Evolutionary conservation across 805 yeast species (phyloP), one percentile per base, ranked within the genome.

Genomic region (Blastobotrys peoriensis): DNA sequence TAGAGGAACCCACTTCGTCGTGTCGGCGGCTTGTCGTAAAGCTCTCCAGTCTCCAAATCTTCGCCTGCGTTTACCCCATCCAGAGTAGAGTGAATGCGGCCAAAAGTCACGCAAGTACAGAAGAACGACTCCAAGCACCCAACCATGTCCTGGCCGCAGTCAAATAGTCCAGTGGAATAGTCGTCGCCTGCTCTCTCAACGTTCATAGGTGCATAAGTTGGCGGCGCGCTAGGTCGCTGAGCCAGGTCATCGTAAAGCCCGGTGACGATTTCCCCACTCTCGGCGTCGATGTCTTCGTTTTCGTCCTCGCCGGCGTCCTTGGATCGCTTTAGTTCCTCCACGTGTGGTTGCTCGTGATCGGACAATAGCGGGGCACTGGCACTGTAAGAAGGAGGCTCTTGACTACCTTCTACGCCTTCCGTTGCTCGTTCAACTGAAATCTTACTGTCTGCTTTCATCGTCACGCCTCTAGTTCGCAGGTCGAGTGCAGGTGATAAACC

Each of bases 101-200:
- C 51, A 39, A 41, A 48, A 3, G 46, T 38, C 41, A 36, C 34
- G 30, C 49, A 48, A 13, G 49, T 48, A 25, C 30, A 25, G 13
- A 8, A 25, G 30, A 25, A 8, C 13, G 13, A 8, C 13, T 25
- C 30, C 2, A 38, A n/a, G 20, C 33, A 45, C 8, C 38, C 17
- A 6, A 45, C 46, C 16, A 33, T 16, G 9, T 36, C 36, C 3
- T 34, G 18, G 33, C 38, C 41, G 37, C 45, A 44, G 3, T 41
- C 47, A 39, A 45, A 48, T 3, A 48, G 38, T 4, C 51, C 51
- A 9, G 47, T 42, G 17, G 34, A 22, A 22, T 30, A 48, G 21
- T 40, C 47, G 9, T 28, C 43, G 4, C 18, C 17, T 8, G 15
- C 28, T 13, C 21, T 17, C n/a, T 33, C 35, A 13, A 18, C 37